phyloP scores from a whole-genome alignment of 306 rosid genomes.

The Quercus rubra region DNA sequence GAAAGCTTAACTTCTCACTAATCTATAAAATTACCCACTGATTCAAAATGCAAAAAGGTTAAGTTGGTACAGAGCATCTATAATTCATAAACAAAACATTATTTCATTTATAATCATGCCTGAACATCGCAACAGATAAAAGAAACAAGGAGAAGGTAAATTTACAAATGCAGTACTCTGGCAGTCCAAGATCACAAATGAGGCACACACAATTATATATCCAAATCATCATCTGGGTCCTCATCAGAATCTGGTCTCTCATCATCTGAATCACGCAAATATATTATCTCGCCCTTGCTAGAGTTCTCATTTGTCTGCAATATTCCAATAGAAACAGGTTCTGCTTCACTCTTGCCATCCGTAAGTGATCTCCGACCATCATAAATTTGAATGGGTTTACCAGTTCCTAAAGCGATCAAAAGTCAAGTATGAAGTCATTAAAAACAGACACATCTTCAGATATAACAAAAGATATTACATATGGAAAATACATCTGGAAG shows the following conservation, averaged over 20 bases:
- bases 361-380: constrained; percentile 74
- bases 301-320: constrained; percentile 35
- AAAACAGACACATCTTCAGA: background rate
- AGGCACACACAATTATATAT: constrained; percentile 40
- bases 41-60: background rate
- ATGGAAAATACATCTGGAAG: background rate
- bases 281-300: constrained; percentile 82
- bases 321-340: constrained; percentile 28
- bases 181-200: background rate
- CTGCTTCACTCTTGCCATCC: constrained; percentile 38
- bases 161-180: background rate
- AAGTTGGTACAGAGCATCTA: background rate
- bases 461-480: background rate
- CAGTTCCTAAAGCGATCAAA: constrained; percentile 57
- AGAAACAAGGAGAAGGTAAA: background rate
- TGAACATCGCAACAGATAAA: background rate
- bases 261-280: constrained; percentile 88
- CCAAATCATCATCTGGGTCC: constrained; percentile 97
- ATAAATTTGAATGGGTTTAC: constrained; percentile 70
- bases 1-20: background rate
- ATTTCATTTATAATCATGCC: background rate
- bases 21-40: background rate
- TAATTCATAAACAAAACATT: background rate
- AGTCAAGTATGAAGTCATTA: background rate
- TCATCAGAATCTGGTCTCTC: constrained; percentile 99